Evolutionary conservation across 1,284 basidiomycete genomes (phyloP).

Genomic region (Malassezia pachydermatis): DNA sequence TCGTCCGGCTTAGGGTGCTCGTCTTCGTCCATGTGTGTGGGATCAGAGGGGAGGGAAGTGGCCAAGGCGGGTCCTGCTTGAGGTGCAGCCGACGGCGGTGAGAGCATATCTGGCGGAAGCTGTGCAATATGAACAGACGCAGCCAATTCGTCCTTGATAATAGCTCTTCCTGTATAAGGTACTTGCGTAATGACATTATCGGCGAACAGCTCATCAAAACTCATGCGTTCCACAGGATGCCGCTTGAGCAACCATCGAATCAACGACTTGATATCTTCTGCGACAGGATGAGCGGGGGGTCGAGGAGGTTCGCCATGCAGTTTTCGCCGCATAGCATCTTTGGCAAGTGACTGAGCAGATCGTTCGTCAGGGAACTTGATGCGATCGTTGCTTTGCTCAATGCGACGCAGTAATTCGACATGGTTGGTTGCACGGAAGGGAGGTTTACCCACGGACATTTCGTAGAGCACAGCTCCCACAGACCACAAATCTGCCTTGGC

Average conservation of each 20-base stretch:
- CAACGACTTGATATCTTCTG: conserved; percentile 74
- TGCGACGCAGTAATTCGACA: conserved; percentile 85
- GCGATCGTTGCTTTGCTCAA: conserved; percentile 64
- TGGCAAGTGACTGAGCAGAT: conserved; percentile 29
- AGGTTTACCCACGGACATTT: conserved; percentile 84
- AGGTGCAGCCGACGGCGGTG: neutral
- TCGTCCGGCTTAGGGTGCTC: too few relatives aligned
- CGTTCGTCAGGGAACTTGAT: conserved; percentile 69
- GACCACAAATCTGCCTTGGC: conserved; percentile 97
- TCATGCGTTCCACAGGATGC: conserved; percentile 71
- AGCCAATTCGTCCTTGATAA: conserved; percentile 21
- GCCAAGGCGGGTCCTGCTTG: neutral
- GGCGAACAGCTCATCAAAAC: conserved; percentile 82
- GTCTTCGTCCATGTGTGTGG: neutral
- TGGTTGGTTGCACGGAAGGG: conserved; percentile 93
- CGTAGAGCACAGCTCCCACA: conserved; percentile 89
- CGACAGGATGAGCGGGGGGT: conserved; percentile 53
- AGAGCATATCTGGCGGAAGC: conserved; percentile 1
- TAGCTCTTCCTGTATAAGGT: conserved; percentile 18
- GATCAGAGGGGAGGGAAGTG: neutral
- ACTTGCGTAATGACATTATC: conserved; percentile 12
- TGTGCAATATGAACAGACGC: neutral
- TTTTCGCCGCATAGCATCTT: conserved; percentile 31
- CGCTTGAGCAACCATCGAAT: conserved; percentile 74
- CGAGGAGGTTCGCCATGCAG: conserved; percentile 33